These are phyloP conservation scores for Candida sanyaensis DNA, from an alignment of 1,139 yeast species.

Conservation along the genomic window DNA sequence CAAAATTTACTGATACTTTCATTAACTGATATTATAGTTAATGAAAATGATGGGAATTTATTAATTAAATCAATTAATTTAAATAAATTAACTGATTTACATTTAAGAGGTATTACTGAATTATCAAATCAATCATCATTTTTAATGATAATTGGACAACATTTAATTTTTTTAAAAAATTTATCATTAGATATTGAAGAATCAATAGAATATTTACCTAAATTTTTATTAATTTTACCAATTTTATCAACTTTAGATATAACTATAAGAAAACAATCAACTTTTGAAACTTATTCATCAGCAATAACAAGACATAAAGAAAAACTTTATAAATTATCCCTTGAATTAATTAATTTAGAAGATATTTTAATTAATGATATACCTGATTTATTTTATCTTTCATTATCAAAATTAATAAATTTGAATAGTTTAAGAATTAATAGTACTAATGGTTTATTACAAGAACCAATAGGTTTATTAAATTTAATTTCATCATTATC, in stretches of 20 bases:
- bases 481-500: constrained; percentile 27
- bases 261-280: constrained; percentile 39
- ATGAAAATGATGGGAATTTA: constrained; percentile 23
- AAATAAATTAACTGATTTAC: constrained; percentile 21
- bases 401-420: constrained; percentile 19
- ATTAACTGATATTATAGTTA: constrained; percentile 28
- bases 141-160: constrained; percentile 25
- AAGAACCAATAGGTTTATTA: constrained; percentile 19
- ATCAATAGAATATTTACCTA: constrained; percentile 43
- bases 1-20: constrained; percentile 23
- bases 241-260: constrained; percentile 41
- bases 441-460: constrained; percentile 28
- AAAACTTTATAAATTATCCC: constrained; percentile 30
- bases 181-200: constrained; percentile 50
- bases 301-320: constrained; percentile 20
- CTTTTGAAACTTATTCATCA: constrained; percentile 26
- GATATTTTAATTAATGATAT: constrained; percentile 23
- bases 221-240: constrained; percentile 29
- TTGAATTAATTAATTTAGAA: constrained; percentile 41
- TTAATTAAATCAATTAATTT: constrained; percentile 25
- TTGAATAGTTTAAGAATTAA: constrained; percentile 43
- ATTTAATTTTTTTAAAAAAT: constrained; percentile 25
- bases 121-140: constrained; percentile 22
- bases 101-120: constrained; percentile 32
- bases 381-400: constrained; percentile 9